Evolutionary conservation across 2,329 filamentous ascomycete species (phyloP), one percentile per base, ranked within the genome.

Genomic region (Microcyclospora pomicola): DNA sequence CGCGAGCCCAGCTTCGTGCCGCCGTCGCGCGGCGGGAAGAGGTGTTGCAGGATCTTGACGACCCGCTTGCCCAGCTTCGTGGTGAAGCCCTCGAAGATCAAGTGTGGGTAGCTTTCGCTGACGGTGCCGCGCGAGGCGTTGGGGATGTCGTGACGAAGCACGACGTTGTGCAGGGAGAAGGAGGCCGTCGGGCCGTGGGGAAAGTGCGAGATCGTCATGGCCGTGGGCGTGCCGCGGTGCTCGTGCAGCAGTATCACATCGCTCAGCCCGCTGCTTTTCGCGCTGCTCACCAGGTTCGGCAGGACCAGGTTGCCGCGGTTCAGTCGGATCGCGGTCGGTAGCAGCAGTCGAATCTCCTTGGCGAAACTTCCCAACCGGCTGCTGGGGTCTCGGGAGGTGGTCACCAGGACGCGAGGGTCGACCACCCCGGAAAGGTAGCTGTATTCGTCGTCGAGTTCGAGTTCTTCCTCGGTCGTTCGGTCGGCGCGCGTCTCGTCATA

Each of bases 81-180:
- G 5, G 72, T 81, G 63, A 98, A 96, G 2, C 86, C 86, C 53
- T 98, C 91, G 52, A 98, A 96, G 45, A 98, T 83, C 2, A 98
- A 68, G 54, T 96, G 88, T 0, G 91, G 91, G 52, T 95, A 98
- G 29, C 77, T 80, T 62, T 98, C 91, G 44, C 77, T 84, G 34
- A 95, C 85, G 1, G 86, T 94, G 34, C 91, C 91, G 41, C 82
- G 74, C 7, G 85, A 75, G 31, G 80, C 76, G 46, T 91, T 86
- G 1, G 91, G 88, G 14, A 98, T 93, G 57, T 98, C 91, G 42
- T 87, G 83, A 33, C 91, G 77, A 36, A 98, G 68, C 9, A 95
- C 80, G 3, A 96, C 88, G 48, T 98, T 96, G 59, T 93, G 84
- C 13, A 95, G 67, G 5, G 80, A 86, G 61, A 94, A 94, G 9